These are phyloP conservation scores for Metarhizium sp. DNA, from an alignment of 2,329 filamentous ascomycete genomes.

Conservation along the genomic window DNA sequence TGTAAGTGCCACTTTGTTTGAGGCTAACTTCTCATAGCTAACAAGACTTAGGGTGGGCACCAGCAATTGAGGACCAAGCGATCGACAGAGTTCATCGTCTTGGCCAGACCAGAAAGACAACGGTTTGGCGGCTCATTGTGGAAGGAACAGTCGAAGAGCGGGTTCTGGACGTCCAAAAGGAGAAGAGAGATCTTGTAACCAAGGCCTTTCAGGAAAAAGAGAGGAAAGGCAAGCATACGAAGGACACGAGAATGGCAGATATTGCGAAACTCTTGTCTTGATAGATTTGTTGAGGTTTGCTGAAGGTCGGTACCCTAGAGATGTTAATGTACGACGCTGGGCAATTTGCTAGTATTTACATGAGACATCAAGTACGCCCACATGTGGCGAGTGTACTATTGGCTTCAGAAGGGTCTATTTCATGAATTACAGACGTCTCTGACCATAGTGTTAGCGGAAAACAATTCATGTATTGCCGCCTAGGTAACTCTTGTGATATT, in stretches of 20 bases:
- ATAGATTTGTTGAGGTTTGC: background rate
- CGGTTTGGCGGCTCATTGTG: slow-evolving; percentile 73
- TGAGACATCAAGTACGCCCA: too few relatives aligned
- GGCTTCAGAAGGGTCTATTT: too few relatives aligned
- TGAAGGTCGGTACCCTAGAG: background rate
- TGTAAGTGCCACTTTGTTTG: slow-evolving; percentile 33
- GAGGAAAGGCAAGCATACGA: slow-evolving; percentile 39
- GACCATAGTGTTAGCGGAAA: too few relatives aligned
- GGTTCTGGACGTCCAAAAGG: slow-evolving; percentile 67
- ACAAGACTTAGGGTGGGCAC: slow-evolving; percentile 62
- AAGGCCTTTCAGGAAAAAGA: slow-evolving; percentile 70
- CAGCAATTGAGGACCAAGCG: slow-evolving; percentile 86
- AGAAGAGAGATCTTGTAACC: slow-evolving; percentile 69
- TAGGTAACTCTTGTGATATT: too few relatives aligned
- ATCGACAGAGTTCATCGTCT: slow-evolving; percentile 81
- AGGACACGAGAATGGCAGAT: slow-evolving; percentile 48
- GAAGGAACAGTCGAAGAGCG: slow-evolving; percentile 73
- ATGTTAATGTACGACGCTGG: background rate
- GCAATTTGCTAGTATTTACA: too few relatives aligned
- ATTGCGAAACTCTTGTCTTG: slow-evolving; percentile 37
- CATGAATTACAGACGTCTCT: too few relatives aligned
- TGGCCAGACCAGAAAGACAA: slow-evolving; percentile 70
- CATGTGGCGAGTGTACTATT: too few relatives aligned
- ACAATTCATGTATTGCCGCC: too few relatives aligned
- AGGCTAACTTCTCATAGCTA: background rate